Evolutionary conservation across 2,329 filamentous ascomycete species (phyloP).

Genomic region (Alternaria brassicicola): DNA sequence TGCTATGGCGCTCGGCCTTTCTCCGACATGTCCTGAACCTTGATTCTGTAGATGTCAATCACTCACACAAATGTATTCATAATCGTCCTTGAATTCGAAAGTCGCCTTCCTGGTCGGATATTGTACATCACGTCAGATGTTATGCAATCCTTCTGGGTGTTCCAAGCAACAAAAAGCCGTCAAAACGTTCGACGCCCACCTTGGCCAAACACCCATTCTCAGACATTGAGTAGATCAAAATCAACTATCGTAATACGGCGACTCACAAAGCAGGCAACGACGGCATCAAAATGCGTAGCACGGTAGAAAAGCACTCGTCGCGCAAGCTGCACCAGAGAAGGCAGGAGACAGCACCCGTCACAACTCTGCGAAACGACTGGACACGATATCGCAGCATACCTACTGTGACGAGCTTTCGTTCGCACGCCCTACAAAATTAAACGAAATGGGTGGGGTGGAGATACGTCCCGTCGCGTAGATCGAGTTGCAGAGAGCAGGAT

Average conservation of each 20-base stretch:
- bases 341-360: not conserved
- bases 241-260: no score
- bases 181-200: not conserved
- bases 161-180: not conserved
- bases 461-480: not conserved
- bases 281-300: not conserved
- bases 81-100: not conserved
- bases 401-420: not conserved
- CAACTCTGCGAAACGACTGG: not conserved
- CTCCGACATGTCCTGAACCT: not conserved
- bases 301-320: not conserved
- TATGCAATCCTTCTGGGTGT: no score
- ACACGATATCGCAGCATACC: not conserved
- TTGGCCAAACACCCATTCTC: not conserved
- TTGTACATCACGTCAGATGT: no score
- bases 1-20: not conserved
- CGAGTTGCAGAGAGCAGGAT: not conserved
- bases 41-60: not conserved
- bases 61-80: no score
- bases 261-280: no score
- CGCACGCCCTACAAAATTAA: not conserved
- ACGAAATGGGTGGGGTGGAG: not conserved
- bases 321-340: not conserved
- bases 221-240: not conserved
- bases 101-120: no score